Conservation (phyloP, 2,329 filamentous ascomycete species). For the Tolypocladium tropicale region DNA sequence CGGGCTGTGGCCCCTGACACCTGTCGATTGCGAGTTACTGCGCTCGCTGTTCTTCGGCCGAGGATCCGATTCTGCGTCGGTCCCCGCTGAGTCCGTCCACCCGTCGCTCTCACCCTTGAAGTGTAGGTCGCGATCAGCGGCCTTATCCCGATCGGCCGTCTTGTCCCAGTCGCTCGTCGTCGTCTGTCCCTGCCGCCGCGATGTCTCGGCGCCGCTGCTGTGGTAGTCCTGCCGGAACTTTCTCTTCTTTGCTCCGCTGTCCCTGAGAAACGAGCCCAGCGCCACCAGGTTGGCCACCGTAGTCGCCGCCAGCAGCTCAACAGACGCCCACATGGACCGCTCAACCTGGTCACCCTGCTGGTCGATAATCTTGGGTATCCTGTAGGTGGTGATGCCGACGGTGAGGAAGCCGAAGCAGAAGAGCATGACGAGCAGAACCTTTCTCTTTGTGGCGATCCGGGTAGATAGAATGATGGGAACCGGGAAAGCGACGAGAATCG, state of each 20-base stretch:
- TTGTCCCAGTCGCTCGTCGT: neutral
- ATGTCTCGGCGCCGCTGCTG: neutral
- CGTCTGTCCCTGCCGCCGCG: neutral
- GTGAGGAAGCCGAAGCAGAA: slow-evolving; percentile 76
- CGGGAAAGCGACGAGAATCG: slow-evolving; percentile 79
- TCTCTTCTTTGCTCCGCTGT: slow-evolving; percentile 80
- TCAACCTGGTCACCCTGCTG: slow-evolving; percentile 69
- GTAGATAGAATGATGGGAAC: slow-evolving; percentile 79
- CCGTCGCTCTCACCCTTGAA: neutral
- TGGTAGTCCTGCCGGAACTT: slow-evolving; percentile 54
- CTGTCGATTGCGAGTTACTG: neutral
- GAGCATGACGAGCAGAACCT: slow-evolving; percentile 66
- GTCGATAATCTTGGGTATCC: slow-evolving; percentile 65
- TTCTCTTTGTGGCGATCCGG: slow-evolving; percentile 65
- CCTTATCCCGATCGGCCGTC: neutral
- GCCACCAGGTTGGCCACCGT: slow-evolving; percentile 81
- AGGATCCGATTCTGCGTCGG: neutral
- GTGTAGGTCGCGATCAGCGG: neutral
- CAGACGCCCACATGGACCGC: slow-evolving; percentile 77
- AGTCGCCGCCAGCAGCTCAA: slow-evolving; percentile 87
- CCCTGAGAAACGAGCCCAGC: slow-evolving; percentile 83
- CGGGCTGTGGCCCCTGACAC: neutral
- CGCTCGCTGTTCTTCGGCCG: neutral
- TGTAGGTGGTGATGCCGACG: slow-evolving; percentile 68
- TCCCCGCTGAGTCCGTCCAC: neutral